Base-by-base conservation (phyloP, 2,329 filamentous ascomycete species). In the Peltaster fructicola region DNA sequence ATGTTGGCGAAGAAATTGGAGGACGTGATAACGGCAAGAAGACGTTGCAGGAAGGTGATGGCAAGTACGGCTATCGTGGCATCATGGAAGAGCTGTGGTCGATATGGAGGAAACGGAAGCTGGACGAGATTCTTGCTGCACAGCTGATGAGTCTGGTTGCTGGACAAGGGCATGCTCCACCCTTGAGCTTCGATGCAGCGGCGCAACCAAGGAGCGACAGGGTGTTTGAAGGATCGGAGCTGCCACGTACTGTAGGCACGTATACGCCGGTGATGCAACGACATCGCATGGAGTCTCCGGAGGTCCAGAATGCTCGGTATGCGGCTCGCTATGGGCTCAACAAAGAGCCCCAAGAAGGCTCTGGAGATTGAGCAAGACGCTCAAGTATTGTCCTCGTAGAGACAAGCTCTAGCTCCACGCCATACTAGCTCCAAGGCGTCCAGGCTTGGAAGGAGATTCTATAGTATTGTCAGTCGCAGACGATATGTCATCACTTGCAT, bases 401-500 rank as follows among this genome's bases (percentile, higher is more conserved):
- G 56, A 52, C 84, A 92, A 29, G 67, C 71, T 37, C 79, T 67
- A 3, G 75, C 69, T 1, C 82, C 85, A 39, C 81, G 71, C 88
- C 88, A 95, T 2, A 95, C 85, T 38, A 70, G 65, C 56, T 93
- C 82, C 14, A 95, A 60, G 27, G 91, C 74, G 23, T 58, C 61
- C 28, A 78, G 59, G 30, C 69, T 56, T 0, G 88, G 88, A 33
- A 93, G 47, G 36, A 92, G 52, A 29, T 65, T 63, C 57, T 68
- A 29, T 21, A 14, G 8, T 5, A 17, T 8, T 6, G 22, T 38
- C n/a, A 31, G 22, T n/a, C 15, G 23, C 11, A 14, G 27, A 5
- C 20, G 11, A 23, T 22, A 20, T 24, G n/a, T 2, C 3, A 16
- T 8, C 13, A 52, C 61, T 39, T 46, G n/a, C n/a, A n/a, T n/a